Evolutionary conservation across 2,329 filamentous ascomycete genomes (phyloP).

Genomic region (Phaeosphaeria sp.): DNA sequence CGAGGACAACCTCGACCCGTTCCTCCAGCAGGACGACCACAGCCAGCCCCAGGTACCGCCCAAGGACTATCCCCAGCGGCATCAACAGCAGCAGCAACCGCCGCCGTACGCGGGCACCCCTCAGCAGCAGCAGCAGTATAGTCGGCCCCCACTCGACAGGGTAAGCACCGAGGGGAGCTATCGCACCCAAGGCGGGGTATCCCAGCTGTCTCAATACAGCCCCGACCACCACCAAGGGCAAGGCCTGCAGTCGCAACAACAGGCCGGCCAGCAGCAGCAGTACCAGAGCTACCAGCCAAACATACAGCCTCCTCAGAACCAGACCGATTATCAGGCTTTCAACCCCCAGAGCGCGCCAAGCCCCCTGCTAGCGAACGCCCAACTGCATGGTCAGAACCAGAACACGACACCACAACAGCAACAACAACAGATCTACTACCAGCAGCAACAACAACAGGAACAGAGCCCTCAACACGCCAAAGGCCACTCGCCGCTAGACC

Average conservation of each 20-base stretch:
- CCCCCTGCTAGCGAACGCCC: constrained; percentile 35
- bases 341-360: constrained; percentile 39
- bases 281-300: constrained; percentile 43
- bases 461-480: constrained; percentile 30
- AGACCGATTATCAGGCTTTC: constrained; percentile 43
- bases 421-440: constrained; percentile 40
- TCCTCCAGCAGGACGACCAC: constrained; percentile 42
- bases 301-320: constrained; percentile 25
- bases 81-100: constrained; percentile 23
- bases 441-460: constrained; percentile 39
- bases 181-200: constrained; percentile 47
- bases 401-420: constrained; percentile 34
- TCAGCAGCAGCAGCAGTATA: constrained; percentile 34
- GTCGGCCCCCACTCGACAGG: constrained; percentile 46
- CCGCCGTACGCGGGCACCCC: constrained; percentile 36
- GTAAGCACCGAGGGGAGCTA: constrained; percentile 49
- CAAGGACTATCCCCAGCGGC: constrained; percentile 43
- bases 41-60: constrained; percentile 43
- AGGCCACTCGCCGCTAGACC: constrained; percentile 34
- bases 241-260: constrained; percentile 32
- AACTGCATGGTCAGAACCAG: constrained; percentile 38
- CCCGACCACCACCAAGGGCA: constrained; percentile 43
- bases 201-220: constrained; percentile 49
- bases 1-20: constrained; percentile 47
- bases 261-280: constrained; percentile 25